A percentile compares a stretch with the other conserved stretches of the same genome.
phyloP scores from a whole-genome alignment of 495 filamentous ascomycete species.

The Oidiodendron maius region DNA sequence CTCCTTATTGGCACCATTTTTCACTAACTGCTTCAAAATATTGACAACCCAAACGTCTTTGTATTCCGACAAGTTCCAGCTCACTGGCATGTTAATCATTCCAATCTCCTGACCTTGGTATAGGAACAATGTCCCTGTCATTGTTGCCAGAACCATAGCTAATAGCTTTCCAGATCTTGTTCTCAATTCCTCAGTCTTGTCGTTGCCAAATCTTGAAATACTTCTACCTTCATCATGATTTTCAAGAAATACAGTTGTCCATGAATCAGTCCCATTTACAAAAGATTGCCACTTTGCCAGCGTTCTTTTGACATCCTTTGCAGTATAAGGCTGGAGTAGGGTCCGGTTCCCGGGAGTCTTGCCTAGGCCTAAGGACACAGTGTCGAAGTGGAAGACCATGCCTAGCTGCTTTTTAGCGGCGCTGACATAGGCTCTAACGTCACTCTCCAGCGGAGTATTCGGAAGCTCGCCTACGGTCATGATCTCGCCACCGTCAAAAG shows the following conservation, averaged over 20 bases:
- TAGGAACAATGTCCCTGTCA: constrained; percentile 65
- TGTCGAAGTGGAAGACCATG: constrained; percentile 75
- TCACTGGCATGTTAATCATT: constrained; percentile 61
- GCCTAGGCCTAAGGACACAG: constrained; percentile 54
- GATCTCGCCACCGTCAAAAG: too few relatives aligned
- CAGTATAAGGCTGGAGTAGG: constrained; percentile 32
- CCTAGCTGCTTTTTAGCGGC: constrained; percentile 55
- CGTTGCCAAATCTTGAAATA: constrained; percentile 51
- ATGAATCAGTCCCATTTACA: constrained; percentile 63
- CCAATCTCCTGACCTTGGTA: constrained; percentile 77
- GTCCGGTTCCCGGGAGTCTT: constrained; percentile 27
- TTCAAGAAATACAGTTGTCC: constrained; percentile 68
- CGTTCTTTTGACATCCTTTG: constrained; percentile 51
- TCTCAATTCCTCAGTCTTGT: constrained; percentile 40
- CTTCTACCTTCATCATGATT: constrained; percentile 68
- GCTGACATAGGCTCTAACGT: constrained; percentile 55
- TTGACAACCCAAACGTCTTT: constrained; percentile 66
- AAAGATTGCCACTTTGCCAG: constrained; percentile 61
- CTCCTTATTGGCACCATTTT: constrained; percentile 24
- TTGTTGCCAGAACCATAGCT: constrained; percentile 48
- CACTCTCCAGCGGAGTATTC: constrained; percentile 45
- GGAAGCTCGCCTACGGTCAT: constrained; percentile 71
- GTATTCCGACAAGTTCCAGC: constrained; percentile 63
- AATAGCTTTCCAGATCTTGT: constrained; percentile 54
- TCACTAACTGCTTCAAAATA: constrained; percentile 44